Conservation (phyloP, 768 basidiomycete genomes). For the Boletus insuetus region DNA sequence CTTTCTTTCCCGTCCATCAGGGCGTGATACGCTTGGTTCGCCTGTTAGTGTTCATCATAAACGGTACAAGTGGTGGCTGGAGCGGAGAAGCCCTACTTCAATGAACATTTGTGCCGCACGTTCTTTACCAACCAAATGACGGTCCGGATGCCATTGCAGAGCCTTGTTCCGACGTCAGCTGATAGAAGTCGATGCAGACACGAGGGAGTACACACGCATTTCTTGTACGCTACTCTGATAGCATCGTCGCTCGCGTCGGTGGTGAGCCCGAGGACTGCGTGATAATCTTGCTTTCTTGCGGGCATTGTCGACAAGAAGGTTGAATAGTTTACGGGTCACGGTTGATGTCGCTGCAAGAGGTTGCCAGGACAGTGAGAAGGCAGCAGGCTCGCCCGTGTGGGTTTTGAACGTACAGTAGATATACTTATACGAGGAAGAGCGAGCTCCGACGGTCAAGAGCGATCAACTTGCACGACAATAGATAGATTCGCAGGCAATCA, state of each 20-base stretch:
- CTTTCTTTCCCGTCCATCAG: slow-evolving; percentile 44
- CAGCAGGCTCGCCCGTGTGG: slow-evolving; percentile 2
- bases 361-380: slow-evolving; percentile 8
- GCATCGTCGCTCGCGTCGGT: slow-evolving; percentile 47
- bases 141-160: slow-evolving; percentile 68
- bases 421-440: slow-evolving; percentile 25
- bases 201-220: slow-evolving; percentile 42
- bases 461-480: slow-evolving; percentile 18
- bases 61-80: background rate
- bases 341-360: slow-evolving; percentile 6
- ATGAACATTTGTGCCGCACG: slow-evolving; percentile 54
- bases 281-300: slow-evolving; percentile 26
- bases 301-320: slow-evolving; percentile 28
- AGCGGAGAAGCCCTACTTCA: slow-evolving; percentile 42
- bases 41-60: slow-evolving; percentile 30
- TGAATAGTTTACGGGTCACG: slow-evolving; percentile 9
- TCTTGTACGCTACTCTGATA: slow-evolving; percentile 61
- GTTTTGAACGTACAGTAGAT: slow-evolving; percentile 15
- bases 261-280: slow-evolving; percentile 45
- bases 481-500: slow-evolving; percentile 25
- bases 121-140: slow-evolving; percentile 51
- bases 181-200: slow-evolving; percentile 21
- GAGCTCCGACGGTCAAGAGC: slow-evolving; percentile 24
- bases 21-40: slow-evolving; percentile 55
- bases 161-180: slow-evolving; percentile 37